Conservation (phyloP, 1,284 basidiomycete species). For the Psilocybe mexicana region DNA sequence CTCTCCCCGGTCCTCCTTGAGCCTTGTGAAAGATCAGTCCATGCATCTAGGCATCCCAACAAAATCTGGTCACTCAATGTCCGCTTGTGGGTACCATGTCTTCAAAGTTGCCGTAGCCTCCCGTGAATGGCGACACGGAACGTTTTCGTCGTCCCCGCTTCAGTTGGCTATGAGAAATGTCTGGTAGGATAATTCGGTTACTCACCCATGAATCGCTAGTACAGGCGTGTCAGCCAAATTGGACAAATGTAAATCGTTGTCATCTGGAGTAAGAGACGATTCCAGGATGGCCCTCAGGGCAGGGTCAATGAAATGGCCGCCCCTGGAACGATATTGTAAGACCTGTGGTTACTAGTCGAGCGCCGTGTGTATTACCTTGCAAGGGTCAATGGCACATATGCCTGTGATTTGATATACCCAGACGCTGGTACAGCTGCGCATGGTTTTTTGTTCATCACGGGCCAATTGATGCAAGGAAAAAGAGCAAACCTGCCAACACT, state of each 20-base stretch:
- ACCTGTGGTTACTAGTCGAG: neutral
- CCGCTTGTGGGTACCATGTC: conserved; percentile 52
- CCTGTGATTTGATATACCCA: conserved; percentile 81
- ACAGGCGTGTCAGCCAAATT: conserved; percentile 74
- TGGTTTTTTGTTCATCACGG: neutral
- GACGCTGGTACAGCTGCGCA: conserved; percentile 66
- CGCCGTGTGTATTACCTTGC: conserved; percentile 43
- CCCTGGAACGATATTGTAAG: conserved; percentile 6
- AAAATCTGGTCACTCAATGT: conserved; percentile 42
- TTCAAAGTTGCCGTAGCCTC: conserved; percentile 59
- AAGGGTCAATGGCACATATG: conserved; percentile 76
- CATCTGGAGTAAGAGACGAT: conserved; percentile 74
- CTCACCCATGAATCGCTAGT: conserved; percentile 78
- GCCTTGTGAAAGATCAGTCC: conserved; percentile 37
- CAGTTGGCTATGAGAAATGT: neutral
- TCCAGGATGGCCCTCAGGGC: conserved; percentile 68
- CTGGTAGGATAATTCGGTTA: neutral
- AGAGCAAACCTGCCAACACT: conserved; percentile 59
- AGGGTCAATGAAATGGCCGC: conserved; percentile 74
- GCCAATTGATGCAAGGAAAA: neutral
- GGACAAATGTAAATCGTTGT: conserved; percentile 83
- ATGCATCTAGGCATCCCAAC: neutral
- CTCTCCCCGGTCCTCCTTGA: conserved; percentile 61
- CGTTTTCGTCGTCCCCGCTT: conserved; percentile 75
- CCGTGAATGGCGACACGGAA: conserved; percentile 79